phyloP scores from a whole-genome alignment of 176 grass and related monocot species.

The Zizania latifolia region DNA sequence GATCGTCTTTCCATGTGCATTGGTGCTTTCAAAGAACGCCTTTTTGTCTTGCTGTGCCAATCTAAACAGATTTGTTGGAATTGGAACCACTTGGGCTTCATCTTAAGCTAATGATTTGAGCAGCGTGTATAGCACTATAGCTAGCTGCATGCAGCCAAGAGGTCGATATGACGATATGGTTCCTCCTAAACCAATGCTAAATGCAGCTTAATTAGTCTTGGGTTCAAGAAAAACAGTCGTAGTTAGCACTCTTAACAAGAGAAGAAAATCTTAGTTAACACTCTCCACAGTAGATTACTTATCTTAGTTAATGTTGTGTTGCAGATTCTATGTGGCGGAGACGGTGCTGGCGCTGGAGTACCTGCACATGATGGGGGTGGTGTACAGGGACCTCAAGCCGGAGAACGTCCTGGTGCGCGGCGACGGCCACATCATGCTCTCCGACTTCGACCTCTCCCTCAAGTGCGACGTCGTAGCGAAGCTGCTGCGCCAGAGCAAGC shows the following conservation, averaged over 20 bases:
- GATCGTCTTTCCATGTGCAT: slow-evolving; percentile 37
- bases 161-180: no score
- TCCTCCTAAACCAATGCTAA: not conserved
- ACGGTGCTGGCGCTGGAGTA: slow-evolving; percentile 81
- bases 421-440: slow-evolving; percentile 97
- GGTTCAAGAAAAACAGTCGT: no score
- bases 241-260: no score
- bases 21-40: slow-evolving; percentile 7
- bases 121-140: slow-evolving; percentile 11
- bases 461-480: slow-evolving; percentile 73
- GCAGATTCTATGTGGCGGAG: slow-evolving; percentile 88
- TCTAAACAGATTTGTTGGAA: slow-evolving; percentile 31
- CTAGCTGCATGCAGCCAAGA: not conserved
- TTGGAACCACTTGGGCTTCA: slow-evolving; percentile 20
- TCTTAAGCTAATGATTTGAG: slow-evolving; percentile 29
- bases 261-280: not conserved
- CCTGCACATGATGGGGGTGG: slow-evolving; percentile 98
- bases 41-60: slow-evolving; percentile 32
- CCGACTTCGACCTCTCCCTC: slow-evolving; percentile 91
- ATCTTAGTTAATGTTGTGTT: not conserved
- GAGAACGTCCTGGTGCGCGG: slow-evolving; percentile 84
- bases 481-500: slow-evolving; percentile 42
- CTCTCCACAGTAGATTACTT: not conserved
- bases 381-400: slow-evolving; percentile 91
- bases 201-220: slow-evolving; percentile 21